Evolutionary conservation across 2,329 filamentous ascomycete genomes (phyloP), one percentile per base, ranked within the genome.

Genomic region (Aspergillus novofumigatus): DNA sequence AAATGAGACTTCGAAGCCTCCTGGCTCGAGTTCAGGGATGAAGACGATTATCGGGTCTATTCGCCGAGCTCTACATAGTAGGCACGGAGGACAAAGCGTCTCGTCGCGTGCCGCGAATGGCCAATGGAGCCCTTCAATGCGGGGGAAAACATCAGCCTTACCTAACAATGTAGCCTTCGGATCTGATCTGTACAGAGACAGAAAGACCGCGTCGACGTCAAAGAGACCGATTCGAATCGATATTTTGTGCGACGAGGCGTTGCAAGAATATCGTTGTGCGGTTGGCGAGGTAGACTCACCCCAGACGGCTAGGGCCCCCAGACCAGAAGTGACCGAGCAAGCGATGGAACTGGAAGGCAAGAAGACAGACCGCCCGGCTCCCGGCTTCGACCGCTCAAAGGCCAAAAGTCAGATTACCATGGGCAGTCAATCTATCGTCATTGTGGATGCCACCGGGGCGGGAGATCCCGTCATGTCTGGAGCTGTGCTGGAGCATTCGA

Each of bases 401-500:
- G 58, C 66, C 32, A 62, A 69, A 53, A 85, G 82, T 61, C 78
- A 79, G 55, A 83, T 93, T 48, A 94, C 91, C 0, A 81, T 81
- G 10, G 90, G 91, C n/a, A 96, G 91, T 78, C 88, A 92, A 68
- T 96, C 91, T 0, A 95, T 96, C 62, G 82, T 96, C 55, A 95
- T 96, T 67, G 86, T 96, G 38, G 90, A 95, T 64, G 83, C 83
- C 61, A 85, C 83, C 32, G 75, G 76, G 7, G 64, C 73, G 8
- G 66, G 72, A 41, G 61, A 70, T 32, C 71, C 74, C n/a, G 54
- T 70, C 4, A 77, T 75, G 69, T 71, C 76, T 10, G 76, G 76
- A 7, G 75, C 69, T 4, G 58, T 75, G 14, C 55, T 59, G 29
- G 61, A 59, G 5, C 26, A 51, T 14, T 56, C 51, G 42, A 25